Evolutionary conservation across 345 rosid genomes (phyloP), one percentile per base, ranked within the genome.

Genomic region (Noccaea caerulescens): DNA sequence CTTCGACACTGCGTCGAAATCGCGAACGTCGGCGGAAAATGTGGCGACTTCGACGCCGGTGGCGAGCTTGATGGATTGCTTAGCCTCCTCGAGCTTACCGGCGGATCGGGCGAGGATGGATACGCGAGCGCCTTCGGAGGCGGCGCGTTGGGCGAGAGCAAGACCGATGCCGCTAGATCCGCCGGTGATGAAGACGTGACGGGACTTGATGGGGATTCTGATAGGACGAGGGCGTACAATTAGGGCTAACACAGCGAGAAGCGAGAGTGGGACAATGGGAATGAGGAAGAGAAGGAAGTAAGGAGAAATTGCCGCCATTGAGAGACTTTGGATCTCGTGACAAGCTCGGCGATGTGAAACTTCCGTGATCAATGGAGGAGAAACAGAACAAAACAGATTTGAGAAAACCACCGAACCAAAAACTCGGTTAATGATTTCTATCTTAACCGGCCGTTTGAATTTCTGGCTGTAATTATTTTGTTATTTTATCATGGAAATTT

Each of bases 151-250:
- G 10, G 97, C 98, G 6, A 90, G 68, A 11, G 97, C 91, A 4
- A 88, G 81, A 10, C 98, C 95, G 44, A 92, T 92, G 45, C 95
- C 98, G 64, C 90, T 90, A 44, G 98, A 92, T 64, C 97, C 95
- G 38, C 98, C 95, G 45, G 97, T 92, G 79, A 90, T 78, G 87
- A 90, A 87, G 12, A 90, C 91, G 73, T 88, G 97, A 58, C 97
- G 90, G 58, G 77, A 72, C 69, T 85, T 88, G 61, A 90, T 82
- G 1, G 90, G 86, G 84, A 93, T 78, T 41, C 6, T 77, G 72
- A 80, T 80, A 6, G 88, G 87, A 2, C 82, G 78, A 23, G 95
- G 97, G 2, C 87, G 82, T 57, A 80, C 86, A 43, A 88, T 80
- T 51, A 82, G 13, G 61, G 58, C 78, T 39, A 89, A 82, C 65